Base-by-base conservation (phyloP, 2,329 filamentous ascomycete species). In the Pyrenophora graminea region DNA sequence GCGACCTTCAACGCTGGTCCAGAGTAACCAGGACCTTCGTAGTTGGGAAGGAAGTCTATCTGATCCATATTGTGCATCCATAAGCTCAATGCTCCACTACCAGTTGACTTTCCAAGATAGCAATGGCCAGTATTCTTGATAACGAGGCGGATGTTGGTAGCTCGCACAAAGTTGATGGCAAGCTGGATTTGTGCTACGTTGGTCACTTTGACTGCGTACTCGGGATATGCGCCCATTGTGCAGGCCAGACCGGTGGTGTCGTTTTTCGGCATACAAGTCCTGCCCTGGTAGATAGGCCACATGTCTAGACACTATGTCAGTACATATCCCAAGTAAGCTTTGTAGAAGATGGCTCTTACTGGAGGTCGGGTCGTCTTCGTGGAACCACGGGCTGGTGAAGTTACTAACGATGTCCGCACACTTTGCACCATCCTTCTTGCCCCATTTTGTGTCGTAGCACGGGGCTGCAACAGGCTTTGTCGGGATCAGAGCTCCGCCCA, bases 51-150 rank as follows among this genome's bases (percentile, higher is more conserved):
- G 38, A 59, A 66, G 39, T 63, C 51, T 2, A 70, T 62, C 12
- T 67, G 55, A 12, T 70, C 67, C 49, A 70, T 54, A 3, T 53
- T 55, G 48, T 70, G 67, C 8, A 66, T 70, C 67, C 67, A 70
- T 18, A 70, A 39, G 21, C 64, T 68, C 15, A 70, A 38, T 5
- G 64, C 49, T 3, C 61, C 62, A 23, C 46, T 48, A 8, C 64
- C 67, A 1, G 55, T 42, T 6, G 63, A 67, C 32, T 68, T 69
- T 6, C 67, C 67, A 0, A 53, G 31, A 48, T 61, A 70, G 39
- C 69, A 67, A 18, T 72, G 69, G 0, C 69, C 67, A 1, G 69
- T 71, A 27, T 68, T 70, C 30, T 66, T 66, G n/a, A 72, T 49
- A 1, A 70, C 51, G 2, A 72, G 51, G 1, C 68, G 61, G 1